A percentile compares a stretch with the other conserved stretches of the same genome.
Evolutionary conservation across 164 flowering plant species (phyloP).

Genomic region (Vitis vinifera): ASM3070453v1 NC_081812.1:16876001-16876500

Average conservation of each 20-base stretch:
- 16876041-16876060: neutral
- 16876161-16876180: slow-evolving; percentile 21
- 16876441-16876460: neutral
- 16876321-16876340: slow-evolving; percentile 3
- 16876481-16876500: neutral
- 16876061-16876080: neutral
- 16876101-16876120: too few species aligned
- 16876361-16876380: neutral
- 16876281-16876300: slow-evolving; percentile 1
- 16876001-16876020: too few species aligned
- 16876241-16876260: neutral
- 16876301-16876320: neutral
- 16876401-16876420: neutral
- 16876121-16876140: too few species aligned
- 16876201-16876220: slow-evolving; percentile 21
- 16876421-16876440: neutral
- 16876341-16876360: neutral
- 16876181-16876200: slow-evolving; percentile 12
- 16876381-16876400: neutral
- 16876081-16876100: neutral
- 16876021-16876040: too few species aligned
- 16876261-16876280: neutral
- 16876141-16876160: neutral
- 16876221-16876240: slow-evolving; percentile 11
- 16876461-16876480: neutral